Conservation (phyloP, 2,329 filamentous ascomycete genomes). For the Neonectria punicea region DNA sequence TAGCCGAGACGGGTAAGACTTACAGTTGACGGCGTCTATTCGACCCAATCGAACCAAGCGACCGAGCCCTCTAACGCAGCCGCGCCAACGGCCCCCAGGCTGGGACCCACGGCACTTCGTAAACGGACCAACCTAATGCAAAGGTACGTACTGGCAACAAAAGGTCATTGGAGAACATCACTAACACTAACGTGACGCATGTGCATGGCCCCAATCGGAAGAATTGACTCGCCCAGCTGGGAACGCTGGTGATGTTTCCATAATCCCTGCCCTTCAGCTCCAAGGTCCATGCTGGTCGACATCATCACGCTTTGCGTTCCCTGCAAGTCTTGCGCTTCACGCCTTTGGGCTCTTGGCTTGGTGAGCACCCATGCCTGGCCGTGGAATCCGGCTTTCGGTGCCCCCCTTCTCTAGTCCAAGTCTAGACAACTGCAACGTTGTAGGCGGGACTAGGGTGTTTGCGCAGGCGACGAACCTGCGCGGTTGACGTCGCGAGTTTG, state of each 20-base stretch:
- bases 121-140: constrained; percentile 3
- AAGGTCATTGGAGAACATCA: constrained; percentile 47
- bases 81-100: constrained; percentile 29
- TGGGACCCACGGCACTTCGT: constrained; percentile 2
- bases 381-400: background rate
- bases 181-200: constrained; percentile 41
- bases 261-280: constrained; percentile 22
- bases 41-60: constrained; percentile 40
- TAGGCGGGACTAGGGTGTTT: constrained; percentile 2
- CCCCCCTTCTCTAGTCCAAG: constrained; percentile 1
- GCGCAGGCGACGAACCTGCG: background rate
- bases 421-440: background rate
- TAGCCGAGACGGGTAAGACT: constrained; percentile 14
- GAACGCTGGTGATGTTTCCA: constrained; percentile 24
- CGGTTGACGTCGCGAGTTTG: background rate
- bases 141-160: constrained; percentile 39
- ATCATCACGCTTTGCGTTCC: constrained; percentile 30
- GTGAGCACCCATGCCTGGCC: constrained; percentile 3
- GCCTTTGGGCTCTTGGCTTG: constrained; percentile 20
- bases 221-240: constrained; percentile 40
- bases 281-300: constrained; percentile 39
- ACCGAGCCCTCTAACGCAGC: constrained; percentile 27
- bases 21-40: constrained; percentile 45
- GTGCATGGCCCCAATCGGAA: constrained; percentile 45
- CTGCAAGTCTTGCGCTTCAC: constrained; percentile 26